A percentile compares a stretch with the other conserved stretches of the same genome.
Evolutionary conservation across 1,284 basidiomycete genomes (phyloP).

Genomic region (Coriolopsis trogii): DNA sequence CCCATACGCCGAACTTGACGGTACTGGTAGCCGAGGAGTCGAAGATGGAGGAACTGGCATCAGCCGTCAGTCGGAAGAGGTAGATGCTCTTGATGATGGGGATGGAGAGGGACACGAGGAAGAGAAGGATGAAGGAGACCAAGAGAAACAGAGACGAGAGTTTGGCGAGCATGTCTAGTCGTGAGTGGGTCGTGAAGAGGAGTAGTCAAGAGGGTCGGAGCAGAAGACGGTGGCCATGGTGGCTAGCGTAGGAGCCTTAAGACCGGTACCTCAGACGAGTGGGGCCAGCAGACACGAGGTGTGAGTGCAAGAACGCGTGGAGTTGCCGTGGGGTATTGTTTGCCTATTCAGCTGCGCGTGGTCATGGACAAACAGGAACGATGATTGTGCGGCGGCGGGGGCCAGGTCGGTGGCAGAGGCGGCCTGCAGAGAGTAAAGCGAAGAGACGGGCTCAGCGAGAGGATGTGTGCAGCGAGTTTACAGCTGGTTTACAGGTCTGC

Average conservation of each 20-base stretch:
- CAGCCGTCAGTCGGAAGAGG: constrained; percentile 50
- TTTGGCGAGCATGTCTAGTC: constrained; percentile 36
- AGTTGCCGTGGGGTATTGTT: no score
- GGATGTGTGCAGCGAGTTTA: background rate
- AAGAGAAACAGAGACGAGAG: constrained; percentile 48
- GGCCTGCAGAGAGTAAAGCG: background rate
- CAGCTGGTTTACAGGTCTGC: constrained; percentile 4
- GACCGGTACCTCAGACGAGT: background rate
- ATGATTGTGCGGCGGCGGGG: no score
- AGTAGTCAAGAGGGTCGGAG: background rate
- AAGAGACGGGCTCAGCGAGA: background rate
- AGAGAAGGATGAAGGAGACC: constrained; percentile 54
- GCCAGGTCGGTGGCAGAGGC: background rate
- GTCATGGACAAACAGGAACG: no score
- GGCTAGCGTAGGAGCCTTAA: background rate
- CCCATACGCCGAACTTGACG: constrained; percentile 60
- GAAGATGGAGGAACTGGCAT: constrained; percentile 38
- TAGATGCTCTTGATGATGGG: constrained; percentile 60
- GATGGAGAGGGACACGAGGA: constrained; percentile 59
- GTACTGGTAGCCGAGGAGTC: constrained; percentile 39
- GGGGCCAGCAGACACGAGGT: background rate
- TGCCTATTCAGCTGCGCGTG: no score
- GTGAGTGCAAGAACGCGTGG: background rate
- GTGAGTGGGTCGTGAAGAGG: constrained; percentile 7
- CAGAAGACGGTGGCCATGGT: background rate